phyloP scores from a whole-genome alignment of 2,329 filamentous ascomycete genomes.

The Didymella keratinophila region DNA sequence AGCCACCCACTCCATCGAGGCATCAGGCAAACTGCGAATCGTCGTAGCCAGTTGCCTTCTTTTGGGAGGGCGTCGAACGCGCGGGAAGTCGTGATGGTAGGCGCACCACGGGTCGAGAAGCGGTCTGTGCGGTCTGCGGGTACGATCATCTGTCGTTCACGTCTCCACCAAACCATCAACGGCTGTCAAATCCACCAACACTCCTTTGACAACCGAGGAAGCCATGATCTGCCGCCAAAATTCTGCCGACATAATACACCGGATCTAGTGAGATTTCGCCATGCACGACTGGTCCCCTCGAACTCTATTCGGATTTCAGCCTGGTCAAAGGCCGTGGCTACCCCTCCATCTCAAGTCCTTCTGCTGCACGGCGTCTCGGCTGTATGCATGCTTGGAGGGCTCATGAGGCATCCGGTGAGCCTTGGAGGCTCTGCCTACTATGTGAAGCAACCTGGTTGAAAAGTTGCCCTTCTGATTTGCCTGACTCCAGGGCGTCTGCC shows the following conservation, averaged over 20 bases:
- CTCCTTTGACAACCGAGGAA: conserved; percentile 2
- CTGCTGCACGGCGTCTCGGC: conserved; percentile 23
- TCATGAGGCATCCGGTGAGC: conserved; percentile 29
- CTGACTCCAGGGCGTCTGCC: conserved; percentile 18
- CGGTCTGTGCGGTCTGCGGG: conserved; percentile 5
- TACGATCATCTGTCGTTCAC: conserved; percentile 3
- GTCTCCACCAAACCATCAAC: conserved; percentile 8
- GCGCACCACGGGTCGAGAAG: conserved; percentile 1
- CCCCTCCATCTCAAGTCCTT: conserved; percentile 20
- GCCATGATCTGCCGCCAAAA: conserved; percentile 6
- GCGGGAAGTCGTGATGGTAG: conserved; percentile 1
- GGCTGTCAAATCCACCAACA: conserved; percentile 10
- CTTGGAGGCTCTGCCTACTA: conserved; percentile 22
- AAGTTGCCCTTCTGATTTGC: conserved; percentile 21
- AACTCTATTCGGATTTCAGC: conserved; percentile 10
- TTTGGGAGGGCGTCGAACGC: conserved; percentile 14
- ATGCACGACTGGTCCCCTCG: conserved; percentile 11
- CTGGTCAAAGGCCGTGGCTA: conserved; percentile 16
- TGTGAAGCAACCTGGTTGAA: conserved; percentile 6
- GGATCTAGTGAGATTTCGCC: conserved; percentile 12
- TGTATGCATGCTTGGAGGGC: conserved; percentile 18
- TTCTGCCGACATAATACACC: conserved; percentile 7
- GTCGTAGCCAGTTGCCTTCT: conserved; percentile 23
- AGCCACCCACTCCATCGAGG: background rate
- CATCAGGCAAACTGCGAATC: conserved; percentile 12